phyloP scores from a whole-genome alignment of 257 asterid species.

The Solanum medicagineum region DNA sequence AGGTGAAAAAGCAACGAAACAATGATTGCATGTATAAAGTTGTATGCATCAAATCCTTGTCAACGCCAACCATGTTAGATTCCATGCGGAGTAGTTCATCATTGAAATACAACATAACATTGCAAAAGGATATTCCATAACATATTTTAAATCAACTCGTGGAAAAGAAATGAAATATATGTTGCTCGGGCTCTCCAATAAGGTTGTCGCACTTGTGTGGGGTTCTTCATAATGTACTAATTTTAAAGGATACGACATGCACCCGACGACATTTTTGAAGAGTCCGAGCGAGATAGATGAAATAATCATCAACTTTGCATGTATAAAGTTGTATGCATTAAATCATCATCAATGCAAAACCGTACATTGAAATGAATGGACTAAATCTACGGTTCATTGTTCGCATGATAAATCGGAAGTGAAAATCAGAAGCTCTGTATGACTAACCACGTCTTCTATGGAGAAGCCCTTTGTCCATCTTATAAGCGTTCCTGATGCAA shows the following conservation, averaged over 20 bases:
- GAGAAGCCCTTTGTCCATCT: constrained; percentile 93
- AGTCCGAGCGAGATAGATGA: background rate
- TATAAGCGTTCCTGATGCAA: constrained; percentile 73
- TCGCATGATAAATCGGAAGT: background rate
- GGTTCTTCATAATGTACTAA: background rate
- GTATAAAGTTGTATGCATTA: background rate
- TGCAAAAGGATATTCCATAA: background rate
- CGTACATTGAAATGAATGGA: background rate
- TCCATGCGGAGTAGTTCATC: background rate
- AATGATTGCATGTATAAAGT: background rate
- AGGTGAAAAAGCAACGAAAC: background rate
- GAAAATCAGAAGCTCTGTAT: background rate
- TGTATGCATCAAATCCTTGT: background rate
- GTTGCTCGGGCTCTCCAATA: background rate
- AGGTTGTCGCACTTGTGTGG: background rate
- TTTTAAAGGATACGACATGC: background rate
- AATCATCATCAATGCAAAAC: background rate
- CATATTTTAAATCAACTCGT: background rate
- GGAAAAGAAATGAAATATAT: background rate
- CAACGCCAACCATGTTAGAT: constrained; percentile 27
- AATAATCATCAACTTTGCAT: background rate
- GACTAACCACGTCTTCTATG: constrained; percentile 69
- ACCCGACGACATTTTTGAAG: background rate
- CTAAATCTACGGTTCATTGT: background rate
- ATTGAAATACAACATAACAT: background rate